Conservation (phyloP, 192 early-diverging fungal genomes). For the Linnemannia exigua region DNA sequence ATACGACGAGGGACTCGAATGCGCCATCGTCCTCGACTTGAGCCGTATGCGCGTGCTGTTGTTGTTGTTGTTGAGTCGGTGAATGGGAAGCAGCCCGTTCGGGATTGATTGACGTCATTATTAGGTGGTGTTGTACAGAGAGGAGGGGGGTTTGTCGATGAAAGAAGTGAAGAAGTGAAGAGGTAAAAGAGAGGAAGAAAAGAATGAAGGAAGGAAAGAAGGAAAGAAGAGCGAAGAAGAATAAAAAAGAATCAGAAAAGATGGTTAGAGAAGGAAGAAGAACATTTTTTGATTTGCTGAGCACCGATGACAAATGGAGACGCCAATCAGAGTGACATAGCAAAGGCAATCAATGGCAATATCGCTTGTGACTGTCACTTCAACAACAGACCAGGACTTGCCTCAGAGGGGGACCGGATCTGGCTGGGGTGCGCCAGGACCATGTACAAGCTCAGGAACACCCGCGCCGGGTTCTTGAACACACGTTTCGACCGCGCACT, state of each 20-base stretch:
- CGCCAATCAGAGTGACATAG: background rate
- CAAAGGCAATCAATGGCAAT: background rate
- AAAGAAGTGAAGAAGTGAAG: background rate
- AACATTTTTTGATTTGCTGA: slow-evolving; percentile 28
- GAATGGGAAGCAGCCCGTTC: background rate
- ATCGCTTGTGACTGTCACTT: background rate
- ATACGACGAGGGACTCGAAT: slow-evolving; percentile 33
- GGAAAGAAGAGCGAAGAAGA: background rate
- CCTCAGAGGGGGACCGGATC: slow-evolving; percentile 66
- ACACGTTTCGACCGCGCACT: background rate
- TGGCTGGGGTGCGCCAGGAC: slow-evolving; percentile 74
- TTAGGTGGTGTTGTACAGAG: slow-evolving; percentile 5
- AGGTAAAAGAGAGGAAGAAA: background rate
- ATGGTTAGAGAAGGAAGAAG: background rate
- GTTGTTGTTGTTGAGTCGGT: slow-evolving; percentile 1
- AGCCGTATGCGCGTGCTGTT: background rate
- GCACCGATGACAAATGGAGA: slow-evolving; percentile 4
- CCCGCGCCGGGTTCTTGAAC: slow-evolving; percentile 60
- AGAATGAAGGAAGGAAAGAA: slow-evolving; percentile 1
- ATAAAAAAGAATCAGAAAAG: background rate
- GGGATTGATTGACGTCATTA: background rate
- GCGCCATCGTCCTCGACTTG: slow-evolving; percentile 10
- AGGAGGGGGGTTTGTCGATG: background rate
- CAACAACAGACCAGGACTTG: slow-evolving; percentile 40
- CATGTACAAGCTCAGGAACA: slow-evolving; percentile 83